Evolutionary conservation across 768 basidiomycete genomes (phyloP), one percentile per base, ranked within the genome.

Genomic region (Mycena capillaripes): DNA sequence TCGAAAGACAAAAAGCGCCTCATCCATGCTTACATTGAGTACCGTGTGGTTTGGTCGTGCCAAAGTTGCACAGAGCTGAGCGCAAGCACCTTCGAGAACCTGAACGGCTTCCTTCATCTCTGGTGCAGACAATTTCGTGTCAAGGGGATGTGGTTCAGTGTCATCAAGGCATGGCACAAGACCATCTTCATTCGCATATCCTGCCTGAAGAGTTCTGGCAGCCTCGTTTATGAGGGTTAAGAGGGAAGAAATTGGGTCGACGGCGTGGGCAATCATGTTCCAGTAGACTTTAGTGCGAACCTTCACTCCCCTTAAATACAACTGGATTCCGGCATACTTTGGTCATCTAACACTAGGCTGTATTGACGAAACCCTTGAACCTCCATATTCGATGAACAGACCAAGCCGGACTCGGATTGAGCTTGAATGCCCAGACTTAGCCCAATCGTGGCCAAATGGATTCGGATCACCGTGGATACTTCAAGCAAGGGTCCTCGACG

Each of bases 41-140:
- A 81, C 40, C 0, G 74, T 76, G 61, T 78, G 76, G 48, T 63
- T 74, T 7, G 80, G 80, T 29, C 77, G 74, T 1, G 78, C 76
- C 21, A 79, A 68, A 23, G 75, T 78, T 21, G 79, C 75, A 16
- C 69, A 74, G 4, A 81, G 67, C 60, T 81, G 80, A 0, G 78
- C 77, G 53, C 77, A 81, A 30, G 80, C 80, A 30, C 76, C 80
- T 59, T 80, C 77, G 23, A 81, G 70, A 19, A 75, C 59, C 53
- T 78, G 79, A n/a, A 78, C 69, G 5, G 80, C 78, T 38, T 78
- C 69, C 66, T 69, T 73, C 70, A 78, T 29, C 25, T 73, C 69
- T 17, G 75, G 73, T 0, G 74, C 23, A 2, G 62, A 75, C 19
- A 75, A 23, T 17, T 67, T 53, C 12, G 68, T 59, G 65, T 80